Evolutionary conservation across 2,329 filamentous ascomycete species (phyloP), one percentile per base, ranked within the genome.

Genomic region (Trichoderma sp.): DNA sequence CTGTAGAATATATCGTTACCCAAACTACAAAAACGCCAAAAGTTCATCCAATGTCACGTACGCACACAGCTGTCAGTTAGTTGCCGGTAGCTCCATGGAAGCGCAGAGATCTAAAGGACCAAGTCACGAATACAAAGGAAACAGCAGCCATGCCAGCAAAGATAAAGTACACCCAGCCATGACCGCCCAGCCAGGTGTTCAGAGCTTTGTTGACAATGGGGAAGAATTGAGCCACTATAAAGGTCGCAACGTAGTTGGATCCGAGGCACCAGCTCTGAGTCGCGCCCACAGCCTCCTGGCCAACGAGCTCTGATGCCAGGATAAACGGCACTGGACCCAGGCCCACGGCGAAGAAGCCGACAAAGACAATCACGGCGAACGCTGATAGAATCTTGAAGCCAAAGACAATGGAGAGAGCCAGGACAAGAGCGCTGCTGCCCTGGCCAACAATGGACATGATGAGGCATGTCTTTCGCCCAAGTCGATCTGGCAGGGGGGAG

Each of bases 321-420:
- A 98, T 96, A 79, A 98, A 99, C 0, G 96, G 96, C 0, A 99
- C 93, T 0, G 96, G 96, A 0, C 96, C 96, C 0, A 99, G 86
- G 0, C 96, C 96, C 16, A 97, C 87, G 0, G 92, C 96, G 74
- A 97, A 99, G 76, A 92, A 93, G 5, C 88, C 91, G 2, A 98
- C 96, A 75, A 98, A 99, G 31, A 91, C 82, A 13, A 97, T 84
- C 0, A 96, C 94, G 0, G 93, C 89, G 0, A 97, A 76, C 0
- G 93, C 94, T 0, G 93, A 96, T 14, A 97, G 82, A 3, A 92
- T 81, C 75, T 94, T 91, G 73, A 92, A 80, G 31, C 87, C 86
- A 72, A 88, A 88, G 59, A 91, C 86, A 70, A 99, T 97, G 2
- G 93, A 93, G 5, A 97, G 78, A 0, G 92, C 95, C 1, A 99